Evolutionary conservation across 768 basidiomycete species (phyloP), one percentile per base, ranked within the genome.

Genomic region (Coprinopsis cinerea): DNA sequence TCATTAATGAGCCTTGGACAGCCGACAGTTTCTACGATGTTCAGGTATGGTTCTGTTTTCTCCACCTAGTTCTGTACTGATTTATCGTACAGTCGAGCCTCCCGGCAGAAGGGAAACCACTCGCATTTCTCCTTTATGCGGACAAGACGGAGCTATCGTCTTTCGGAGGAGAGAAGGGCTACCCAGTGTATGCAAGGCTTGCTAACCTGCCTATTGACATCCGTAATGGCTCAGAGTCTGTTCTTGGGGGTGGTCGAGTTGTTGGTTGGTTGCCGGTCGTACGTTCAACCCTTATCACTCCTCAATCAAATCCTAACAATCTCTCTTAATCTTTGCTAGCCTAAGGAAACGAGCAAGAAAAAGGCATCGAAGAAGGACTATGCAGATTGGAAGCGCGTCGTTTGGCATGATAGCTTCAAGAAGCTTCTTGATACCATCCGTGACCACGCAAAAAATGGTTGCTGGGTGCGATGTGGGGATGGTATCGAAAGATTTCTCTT

Each of bases 181-280:
- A 73, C 50, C 72, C 67, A 0, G 59, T 71, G 13, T 53, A 71
- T 28, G 65, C 61, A 0, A 45, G 61, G 6, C 47, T 59, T 28
- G 60, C 58, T 0, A 70, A 70, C 54, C 46, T 74, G 6, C 61
- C 65, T 0, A 47, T 49, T 0, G 46, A 65, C 1, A 56, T 72
- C 20, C 47, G 60, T 5, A 72, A 72, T 57, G 55, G 69, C 11
- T 48, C 55, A 35, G 64, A 32, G 15, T 32, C 9, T 7, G 15
- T 63, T 5, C n/a, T 63, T 13, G 69, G 66, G 24, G 69, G 66
- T 20, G 60, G 63, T 3, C 57, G 57, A 15, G 47, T 70, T 20
- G 69, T 71, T 47, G 71, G 71, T 0, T 68, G 59, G 62, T 54
- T 70, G 20, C 69, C 67, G 11, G 60, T 71, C 35, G 67, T 70